Evolutionary conservation across 352 stramenopile species (phyloP), one percentile per base, ranked within the genome.

Genomic region (Phytophthora ramorum): DNA sequence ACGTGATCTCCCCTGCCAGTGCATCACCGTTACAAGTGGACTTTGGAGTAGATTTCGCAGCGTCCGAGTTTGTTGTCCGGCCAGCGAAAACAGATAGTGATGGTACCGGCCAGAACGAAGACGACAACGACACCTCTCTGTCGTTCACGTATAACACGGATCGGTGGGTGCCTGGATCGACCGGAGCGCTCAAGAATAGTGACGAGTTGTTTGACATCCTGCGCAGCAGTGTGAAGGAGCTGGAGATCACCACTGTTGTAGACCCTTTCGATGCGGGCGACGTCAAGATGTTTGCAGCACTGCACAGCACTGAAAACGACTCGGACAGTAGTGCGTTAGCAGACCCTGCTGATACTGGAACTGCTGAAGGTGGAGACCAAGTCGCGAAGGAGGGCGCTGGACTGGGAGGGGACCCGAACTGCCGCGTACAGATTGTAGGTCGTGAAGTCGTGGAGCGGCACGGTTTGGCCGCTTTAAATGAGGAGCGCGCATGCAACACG

Each of bases 21-120:
- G 54, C 69, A 3, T 78, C 78, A 4, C 77, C 83, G 13, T 58
- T 90, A 22, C 63, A 59, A 2, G 47, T 88, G 9, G 72, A 79
- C 12, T 86, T 93, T 58, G 85, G 83, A 8, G 72, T 93, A 2
- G 78, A 93, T 53, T 81, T 93, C 30, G 76, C 81, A 0, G 85
- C 83, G 7, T 81, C 78, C 3, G 79, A 84, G 53, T 93, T 89
- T 30, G 81, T 76, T 22, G 62, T 76, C 12, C 53, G 43, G 9
- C 41, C 48, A 5, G 26, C 14, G 12, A 38, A 40, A 34, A 37
- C 16, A 28, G 44, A 51, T 22, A 20, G 19, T 35, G 49, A 28
- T n/a, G 22, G 35, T 14, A 24, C 20, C 1, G 45, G 13, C 8
- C 61, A 69, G 22, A 60, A 65, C 37, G 62, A 62, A 10, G 55